Evolutionary conservation across 495 filamentous ascomycete species (phyloP), one percentile per base, ranked within the genome.

Genomic region (Hyaloscypha bicolor): DNA sequence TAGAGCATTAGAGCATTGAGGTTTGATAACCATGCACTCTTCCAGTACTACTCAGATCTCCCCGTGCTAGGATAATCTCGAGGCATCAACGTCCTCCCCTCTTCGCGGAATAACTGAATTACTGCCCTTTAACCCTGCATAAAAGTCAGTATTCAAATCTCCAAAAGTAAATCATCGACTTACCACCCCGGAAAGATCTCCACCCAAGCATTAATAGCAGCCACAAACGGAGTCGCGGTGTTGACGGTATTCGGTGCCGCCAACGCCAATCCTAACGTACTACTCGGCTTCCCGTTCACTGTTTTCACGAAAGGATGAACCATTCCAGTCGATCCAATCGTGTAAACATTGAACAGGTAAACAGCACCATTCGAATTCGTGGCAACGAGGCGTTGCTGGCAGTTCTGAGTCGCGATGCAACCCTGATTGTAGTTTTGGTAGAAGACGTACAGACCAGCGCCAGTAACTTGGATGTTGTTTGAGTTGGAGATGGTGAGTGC

Each of bases 371-470:
- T 48, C 8, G 42, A 48, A 19, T 6, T 48, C 3, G 42, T 48
- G 9, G 42, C 42, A 12, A 56, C 53, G 53, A 56, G 53, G 22
- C 59, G 61, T 63, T 48, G 42, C 16, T 80, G 77, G 61, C 76
- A 81, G 61, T 74, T 72, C 9, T 77, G 63, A 3, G 74, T 74
- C 22, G 67, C 59, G 9, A 77, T 57, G 63, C 75, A 79, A 57
- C 67, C 67, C 60, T 77, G 67, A 21, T 66, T 70, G 75, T 87
- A 87, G 69, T 84, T 75, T 69, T 87, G 80, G 78, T 87, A 89
- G 73, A 85, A 88, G 60, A 77, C 81, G 79, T 93, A 93, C 16
- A 90, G 75, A 12, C 91, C 91, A 9, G 87, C 88, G 48, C 89
- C 87, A 68, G 90, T 92, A 53, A 92, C 78, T 56, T 81, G 72